These are phyloP conservation scores for Verticillium nonalfalfae DNA, from an alignment of 2,329 filamentous ascomycete genomes.

Conservation along the genomic window DNA sequence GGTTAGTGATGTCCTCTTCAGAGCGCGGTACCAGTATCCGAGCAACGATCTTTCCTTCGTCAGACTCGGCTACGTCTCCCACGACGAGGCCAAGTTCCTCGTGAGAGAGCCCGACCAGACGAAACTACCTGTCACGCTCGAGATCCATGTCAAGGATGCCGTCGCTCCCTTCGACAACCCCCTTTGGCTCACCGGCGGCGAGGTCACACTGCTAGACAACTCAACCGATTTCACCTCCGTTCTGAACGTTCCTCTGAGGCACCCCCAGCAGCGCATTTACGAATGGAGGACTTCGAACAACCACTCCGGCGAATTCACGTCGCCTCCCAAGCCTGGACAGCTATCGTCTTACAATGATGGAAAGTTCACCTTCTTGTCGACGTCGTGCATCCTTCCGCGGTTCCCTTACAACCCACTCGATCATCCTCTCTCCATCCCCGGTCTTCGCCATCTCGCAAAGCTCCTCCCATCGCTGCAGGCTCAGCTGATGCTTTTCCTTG, in stretches of 20 bases:
- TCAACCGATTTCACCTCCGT: constrained; percentile 77
- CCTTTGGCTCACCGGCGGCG: constrained; percentile 62
- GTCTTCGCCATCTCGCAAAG: constrained; percentile 70
- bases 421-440: constrained; percentile 76
- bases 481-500: constrained; percentile 76
- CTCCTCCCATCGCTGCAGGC: constrained; percentile 65
- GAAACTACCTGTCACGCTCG: constrained; percentile 70
- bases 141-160: constrained; percentile 51
- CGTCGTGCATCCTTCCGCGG: constrained; percentile 85
- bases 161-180: constrained; percentile 46
- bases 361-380: constrained; percentile 84
- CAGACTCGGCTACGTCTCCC: constrained; percentile 79
- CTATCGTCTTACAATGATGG: constrained; percentile 54
- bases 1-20: constrained; percentile 71
- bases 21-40: constrained; percentile 63
- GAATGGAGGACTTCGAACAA: constrained; percentile 85
- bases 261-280: constrained; percentile 68
- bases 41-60: constrained; percentile 76
- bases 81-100: constrained; percentile 71
- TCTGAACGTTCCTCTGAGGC: constrained; percentile 55
- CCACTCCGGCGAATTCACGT: constrained; percentile 73
- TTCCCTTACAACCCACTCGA: constrained; percentile 85
- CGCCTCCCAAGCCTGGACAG: constrained; percentile 65
- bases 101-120: constrained; percentile 74
- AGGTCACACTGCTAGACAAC: constrained; percentile 59